Evolutionary conservation across 192 early-diverging fungal genomes (phyloP).

Genomic region (Backusella parvicylindrica): DNA sequence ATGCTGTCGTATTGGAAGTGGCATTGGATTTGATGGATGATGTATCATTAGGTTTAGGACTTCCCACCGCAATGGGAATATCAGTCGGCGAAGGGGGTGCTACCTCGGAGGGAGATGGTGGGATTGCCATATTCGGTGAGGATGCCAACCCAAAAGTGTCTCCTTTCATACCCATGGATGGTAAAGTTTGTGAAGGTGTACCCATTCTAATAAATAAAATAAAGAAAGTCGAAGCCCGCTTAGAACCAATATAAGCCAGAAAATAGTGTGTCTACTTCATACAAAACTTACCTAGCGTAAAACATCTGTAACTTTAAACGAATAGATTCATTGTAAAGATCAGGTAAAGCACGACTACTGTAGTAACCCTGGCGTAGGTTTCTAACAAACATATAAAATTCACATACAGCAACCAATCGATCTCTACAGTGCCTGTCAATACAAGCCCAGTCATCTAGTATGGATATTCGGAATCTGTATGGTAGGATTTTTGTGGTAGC

Average conservation of each 20-base stretch:
- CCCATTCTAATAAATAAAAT: constrained; percentile 22
- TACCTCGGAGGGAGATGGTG: constrained; percentile 44
- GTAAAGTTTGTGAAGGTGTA: constrained; percentile 7
- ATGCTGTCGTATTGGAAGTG: background rate
- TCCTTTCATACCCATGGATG: constrained; percentile 49
- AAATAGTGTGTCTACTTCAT: background rate
- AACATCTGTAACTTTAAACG: constrained; percentile 89
- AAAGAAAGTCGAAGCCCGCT: background rate
- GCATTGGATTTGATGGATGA: background rate
- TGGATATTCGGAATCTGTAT: constrained; percentile 68
- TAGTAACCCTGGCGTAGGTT: constrained; percentile 87
- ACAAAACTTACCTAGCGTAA: constrained; percentile 49
- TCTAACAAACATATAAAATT: constrained; percentile 92
- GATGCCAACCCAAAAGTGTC: constrained; percentile 16
- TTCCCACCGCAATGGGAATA: background rate
- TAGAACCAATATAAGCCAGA: background rate
- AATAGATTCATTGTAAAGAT: constrained; percentile 82
- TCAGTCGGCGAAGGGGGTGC: background rate
- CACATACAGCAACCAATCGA: constrained; percentile 84
- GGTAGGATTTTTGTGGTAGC: constrained; percentile 31
- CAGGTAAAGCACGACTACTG: constrained; percentile 64
- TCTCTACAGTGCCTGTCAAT: constrained; percentile 86
- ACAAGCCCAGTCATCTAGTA: constrained; percentile 68
- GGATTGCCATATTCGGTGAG: constrained; percentile 19
- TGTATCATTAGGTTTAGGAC: background rate